Evolutionary conservation across 2,329 filamentous ascomycete species (phyloP).

Genomic region (Monosporascus sp.): DNA sequence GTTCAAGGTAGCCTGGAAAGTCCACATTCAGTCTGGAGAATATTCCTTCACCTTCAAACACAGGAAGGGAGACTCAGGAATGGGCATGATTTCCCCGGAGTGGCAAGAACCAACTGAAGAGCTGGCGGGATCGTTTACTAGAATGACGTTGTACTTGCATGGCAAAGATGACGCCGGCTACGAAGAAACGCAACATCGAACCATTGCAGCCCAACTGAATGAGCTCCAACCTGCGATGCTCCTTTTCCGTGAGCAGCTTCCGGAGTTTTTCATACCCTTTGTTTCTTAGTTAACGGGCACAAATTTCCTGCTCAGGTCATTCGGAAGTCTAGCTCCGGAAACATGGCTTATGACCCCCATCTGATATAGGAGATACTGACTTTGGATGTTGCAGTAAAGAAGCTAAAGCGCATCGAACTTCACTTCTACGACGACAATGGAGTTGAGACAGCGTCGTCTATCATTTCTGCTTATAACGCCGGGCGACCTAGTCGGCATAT

Average conservation of each 20-base stretch:
- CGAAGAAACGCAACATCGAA: constrained; percentile 11
- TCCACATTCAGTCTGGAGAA: constrained; percentile 37
- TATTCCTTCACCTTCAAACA: constrained; percentile 41
- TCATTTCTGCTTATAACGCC: constrained; percentile 7
- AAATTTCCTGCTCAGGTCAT: too few species aligned
- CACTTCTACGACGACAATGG: constrained; percentile 20
- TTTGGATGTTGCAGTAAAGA: constrained; percentile 21
- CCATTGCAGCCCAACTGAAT: constrained; percentile 29
- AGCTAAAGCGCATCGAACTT: constrained; percentile 30
- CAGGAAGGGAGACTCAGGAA: constrained; percentile 33
- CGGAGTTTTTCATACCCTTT: too few species aligned
- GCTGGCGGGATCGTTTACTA: constrained; percentile 19
- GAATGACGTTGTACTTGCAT: constrained; percentile 34
- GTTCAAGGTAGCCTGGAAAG: constrained; percentile 40
- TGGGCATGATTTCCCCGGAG: constrained; percentile 45
- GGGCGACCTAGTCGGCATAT: constrained; percentile 3
- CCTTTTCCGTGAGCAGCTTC: constrained; percentile 26
- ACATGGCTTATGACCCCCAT: too few species aligned
- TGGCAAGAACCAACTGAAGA: constrained; percentile 29
- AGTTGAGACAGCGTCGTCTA: constrained; percentile 3
- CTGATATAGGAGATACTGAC: too few species aligned
- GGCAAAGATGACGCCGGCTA: constrained; percentile 14
- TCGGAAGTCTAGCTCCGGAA: too few species aligned
- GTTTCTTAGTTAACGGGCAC: too few species aligned
- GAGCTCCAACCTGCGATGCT: constrained; percentile 34